These are phyloP conservation scores for Medicago lupulina DNA, from an alignment of 306 rosid species.

Conservation along the genomic window DNA sequence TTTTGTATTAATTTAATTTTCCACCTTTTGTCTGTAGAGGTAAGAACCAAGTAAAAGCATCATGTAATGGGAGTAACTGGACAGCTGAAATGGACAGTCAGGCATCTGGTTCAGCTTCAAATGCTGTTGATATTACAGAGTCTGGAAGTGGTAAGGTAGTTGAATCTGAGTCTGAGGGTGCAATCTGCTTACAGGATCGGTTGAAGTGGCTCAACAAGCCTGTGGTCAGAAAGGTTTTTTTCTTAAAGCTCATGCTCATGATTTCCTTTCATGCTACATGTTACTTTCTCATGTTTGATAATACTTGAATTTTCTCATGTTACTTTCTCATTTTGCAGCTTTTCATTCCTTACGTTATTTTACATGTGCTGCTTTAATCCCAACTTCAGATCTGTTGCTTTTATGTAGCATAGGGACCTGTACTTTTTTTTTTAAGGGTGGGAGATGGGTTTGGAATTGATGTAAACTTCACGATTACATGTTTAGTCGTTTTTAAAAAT, in stretches of 20 bases:
- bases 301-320: neutral
- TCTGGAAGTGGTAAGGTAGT: constrained; percentile 59
- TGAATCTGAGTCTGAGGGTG: constrained; percentile 63
- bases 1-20: constrained; percentile 34
- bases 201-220: constrained; percentile 66
- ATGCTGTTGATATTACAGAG: constrained; percentile 53
- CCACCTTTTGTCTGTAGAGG: constrained; percentile 59
- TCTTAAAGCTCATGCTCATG: constrained; percentile 14
- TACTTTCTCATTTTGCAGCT: neutral
- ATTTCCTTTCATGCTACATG: neutral
- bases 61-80: constrained; percentile 57
- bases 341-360: neutral
- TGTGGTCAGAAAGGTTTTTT: constrained; percentile 65
- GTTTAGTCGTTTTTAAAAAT: constrained; percentile 13
- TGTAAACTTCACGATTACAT: neutral
- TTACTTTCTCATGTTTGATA: constrained; percentile 6
- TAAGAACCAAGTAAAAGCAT: constrained; percentile 62
- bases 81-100: constrained; percentile 69
- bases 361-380: neutral
- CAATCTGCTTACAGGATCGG: constrained; percentile 64
- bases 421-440: neutral
- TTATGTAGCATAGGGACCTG: neutral
- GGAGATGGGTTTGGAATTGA: neutral
- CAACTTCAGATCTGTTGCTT: neutral
- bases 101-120: constrained; percentile 58